phyloP scores from a whole-genome alignment of 305 asterid species.

The Plantago coronopus region DNA sequence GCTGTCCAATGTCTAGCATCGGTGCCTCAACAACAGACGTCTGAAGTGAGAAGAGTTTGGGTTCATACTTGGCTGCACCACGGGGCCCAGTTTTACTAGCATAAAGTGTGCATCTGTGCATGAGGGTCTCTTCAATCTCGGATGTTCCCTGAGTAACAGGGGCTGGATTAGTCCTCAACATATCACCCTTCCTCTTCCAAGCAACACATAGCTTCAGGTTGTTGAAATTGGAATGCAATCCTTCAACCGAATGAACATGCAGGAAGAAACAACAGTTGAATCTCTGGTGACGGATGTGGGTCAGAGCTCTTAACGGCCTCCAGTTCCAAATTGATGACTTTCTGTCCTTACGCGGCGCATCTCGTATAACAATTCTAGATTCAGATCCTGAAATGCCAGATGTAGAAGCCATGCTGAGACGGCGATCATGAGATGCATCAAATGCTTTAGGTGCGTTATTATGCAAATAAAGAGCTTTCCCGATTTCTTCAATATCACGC shows the following conservation, averaged over 20 bases:
- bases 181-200: constrained; percentile 57
- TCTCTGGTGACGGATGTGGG: constrained; percentile 45
- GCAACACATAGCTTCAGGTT: constrained; percentile 49
- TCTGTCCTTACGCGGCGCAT: constrained; percentile 41
- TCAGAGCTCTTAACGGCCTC: constrained; percentile 65
- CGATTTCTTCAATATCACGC: constrained; percentile 72
- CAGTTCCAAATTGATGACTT: constrained; percentile 71
- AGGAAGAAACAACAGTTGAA: constrained; percentile 67
- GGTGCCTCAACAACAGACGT: constrained; percentile 59
- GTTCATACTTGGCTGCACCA: constrained; percentile 59
- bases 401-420: constrained; percentile 24
- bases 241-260: constrained; percentile 65
- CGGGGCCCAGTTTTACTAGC: constrained; percentile 53
- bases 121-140: constrained; percentile 73
- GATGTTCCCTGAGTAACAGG: constrained; percentile 49
- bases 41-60: constrained; percentile 57
- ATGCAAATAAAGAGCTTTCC: constrained; percentile 66
- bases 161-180: constrained; percentile 49
- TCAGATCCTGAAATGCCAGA: constrained; percentile 27
- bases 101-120: constrained; percentile 50
- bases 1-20: constrained; percentile 61
- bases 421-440: constrained; percentile 29
- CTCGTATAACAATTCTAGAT: constrained; percentile 26
- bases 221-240: constrained; percentile 50
- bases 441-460: constrained; percentile 36